Conservation (phyloP, 345 rosid species). For the Turritis glabra region DNA sequence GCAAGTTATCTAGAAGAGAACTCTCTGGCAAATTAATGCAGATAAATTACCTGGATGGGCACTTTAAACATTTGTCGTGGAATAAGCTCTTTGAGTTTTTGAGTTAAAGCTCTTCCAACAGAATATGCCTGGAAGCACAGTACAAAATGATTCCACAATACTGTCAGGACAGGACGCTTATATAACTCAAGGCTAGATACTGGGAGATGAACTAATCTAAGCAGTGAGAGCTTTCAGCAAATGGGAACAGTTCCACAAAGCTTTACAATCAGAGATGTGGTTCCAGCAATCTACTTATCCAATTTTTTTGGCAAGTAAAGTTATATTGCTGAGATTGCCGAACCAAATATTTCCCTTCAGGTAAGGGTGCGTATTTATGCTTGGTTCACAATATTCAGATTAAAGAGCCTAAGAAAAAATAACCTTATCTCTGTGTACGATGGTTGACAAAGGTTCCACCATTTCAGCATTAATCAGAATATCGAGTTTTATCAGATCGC, state of each 20-base stretch:
- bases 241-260: constrained; percentile 7
- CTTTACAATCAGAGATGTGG: neutral
- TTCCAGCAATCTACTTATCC: neutral
- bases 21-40: neutral
- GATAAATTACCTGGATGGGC: constrained; percentile 80
- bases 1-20: neutral
- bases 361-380: neutral
- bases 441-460: constrained; percentile 91
- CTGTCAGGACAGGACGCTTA: neutral
- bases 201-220: neutral
- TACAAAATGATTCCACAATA: constrained; percentile 18
- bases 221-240: neutral
- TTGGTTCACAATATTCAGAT: neutral
- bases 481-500: constrained; percentile 85
- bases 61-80: constrained; percentile 99
- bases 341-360: neutral
- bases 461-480: constrained; percentile 79
- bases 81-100: constrained; percentile 93
- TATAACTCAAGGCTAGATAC: neutral
- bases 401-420: neutral
- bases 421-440: constrained; percentile 95
- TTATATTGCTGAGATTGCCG: neutral
- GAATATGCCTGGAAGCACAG: constrained; percentile 76
- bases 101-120: constrained; percentile 95
- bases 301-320: neutral